phyloP scores from a whole-genome alignment of 129 eudicot species.

The Escallonia rubra region DNA sequence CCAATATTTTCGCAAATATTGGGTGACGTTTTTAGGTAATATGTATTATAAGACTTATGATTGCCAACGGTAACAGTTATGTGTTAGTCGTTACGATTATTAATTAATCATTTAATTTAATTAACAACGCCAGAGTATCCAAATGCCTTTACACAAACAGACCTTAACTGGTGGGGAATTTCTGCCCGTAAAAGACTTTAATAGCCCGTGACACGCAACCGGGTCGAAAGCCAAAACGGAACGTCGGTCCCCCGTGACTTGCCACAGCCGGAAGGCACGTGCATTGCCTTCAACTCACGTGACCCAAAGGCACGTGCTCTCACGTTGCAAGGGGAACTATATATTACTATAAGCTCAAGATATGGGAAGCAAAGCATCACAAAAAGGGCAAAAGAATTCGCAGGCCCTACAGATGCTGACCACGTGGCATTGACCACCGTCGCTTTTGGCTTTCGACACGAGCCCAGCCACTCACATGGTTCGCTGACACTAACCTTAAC shows the following conservation, averaged over 20 bases:
- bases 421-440: slow-evolving; percentile 38
- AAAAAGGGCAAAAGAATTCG: too few species aligned
- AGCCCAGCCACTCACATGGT: slow-evolving; percentile 39
- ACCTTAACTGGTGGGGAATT: background rate
- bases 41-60: too few species aligned
- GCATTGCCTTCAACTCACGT: slow-evolving; percentile 16
- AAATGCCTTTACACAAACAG: background rate
- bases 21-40: too few species aligned
- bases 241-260: slow-evolving; percentile 5
- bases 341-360: background rate
- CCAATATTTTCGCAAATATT: too few species aligned
- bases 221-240: background rate
- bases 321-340: slow-evolving; percentile 18
- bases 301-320: slow-evolving; percentile 27
- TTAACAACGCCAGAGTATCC: too few species aligned
- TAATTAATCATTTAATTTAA: too few species aligned
- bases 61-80: too few species aligned
- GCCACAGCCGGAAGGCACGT: slow-evolving; percentile 2
- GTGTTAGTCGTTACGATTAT: too few species aligned
- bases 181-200: background rate
- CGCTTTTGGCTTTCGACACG: slow-evolving; percentile 39
- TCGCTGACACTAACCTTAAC: slow-evolving; percentile 37
- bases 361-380: background rate
- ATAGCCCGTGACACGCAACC: background rate
- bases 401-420: slow-evolving; percentile 6